These are phyloP conservation scores for Nematocida homosporus DNA, from an alignment of 371 early-diverging fungal genomes.

Conservation along the genomic window DNA sequence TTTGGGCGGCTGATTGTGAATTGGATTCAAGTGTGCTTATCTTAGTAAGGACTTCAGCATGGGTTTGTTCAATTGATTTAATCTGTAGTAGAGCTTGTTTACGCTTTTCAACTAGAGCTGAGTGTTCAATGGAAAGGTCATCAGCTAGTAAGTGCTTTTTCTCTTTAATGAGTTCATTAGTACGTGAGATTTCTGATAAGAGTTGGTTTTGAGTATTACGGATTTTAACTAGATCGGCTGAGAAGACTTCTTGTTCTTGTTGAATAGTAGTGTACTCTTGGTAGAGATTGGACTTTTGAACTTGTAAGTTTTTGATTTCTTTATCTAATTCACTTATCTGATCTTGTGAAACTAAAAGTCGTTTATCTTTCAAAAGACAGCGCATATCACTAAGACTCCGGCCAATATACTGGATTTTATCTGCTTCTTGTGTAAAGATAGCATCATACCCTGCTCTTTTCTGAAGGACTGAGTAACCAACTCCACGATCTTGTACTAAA, in stretches of 20 bases:
- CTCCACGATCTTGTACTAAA: slow-evolving; percentile 58
- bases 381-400: slow-evolving; percentile 63
- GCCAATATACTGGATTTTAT: slow-evolving; percentile 63
- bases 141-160: not conserved
- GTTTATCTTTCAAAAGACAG: slow-evolving; percentile 44
- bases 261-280: not conserved
- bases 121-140: slow-evolving; percentile 1
- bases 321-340: not conserved
- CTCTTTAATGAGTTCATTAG: not conserved
- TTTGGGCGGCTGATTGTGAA: not conserved
- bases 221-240: not conserved
- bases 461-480: slow-evolving; percentile 65
- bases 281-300: not conserved
- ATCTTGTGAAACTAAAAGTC: slow-evolving; percentile 40
- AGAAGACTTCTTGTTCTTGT: not conserved
- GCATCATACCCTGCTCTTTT: slow-evolving; percentile 57
- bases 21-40: not conserved
- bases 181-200: not conserved
- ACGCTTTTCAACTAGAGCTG: not conserved
- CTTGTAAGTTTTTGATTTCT: slow-evolving; percentile 17
- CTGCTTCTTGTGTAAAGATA: slow-evolving; percentile 62
- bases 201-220: not conserved
- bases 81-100: not conserved
- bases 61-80: slow-evolving; percentile 15
- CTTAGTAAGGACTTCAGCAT: not conserved